Evolutionary conservation across 257 asterid species (phyloP), one percentile per base, ranked within the genome.

Genomic region (Schizonepeta tenuifolia): DNA sequence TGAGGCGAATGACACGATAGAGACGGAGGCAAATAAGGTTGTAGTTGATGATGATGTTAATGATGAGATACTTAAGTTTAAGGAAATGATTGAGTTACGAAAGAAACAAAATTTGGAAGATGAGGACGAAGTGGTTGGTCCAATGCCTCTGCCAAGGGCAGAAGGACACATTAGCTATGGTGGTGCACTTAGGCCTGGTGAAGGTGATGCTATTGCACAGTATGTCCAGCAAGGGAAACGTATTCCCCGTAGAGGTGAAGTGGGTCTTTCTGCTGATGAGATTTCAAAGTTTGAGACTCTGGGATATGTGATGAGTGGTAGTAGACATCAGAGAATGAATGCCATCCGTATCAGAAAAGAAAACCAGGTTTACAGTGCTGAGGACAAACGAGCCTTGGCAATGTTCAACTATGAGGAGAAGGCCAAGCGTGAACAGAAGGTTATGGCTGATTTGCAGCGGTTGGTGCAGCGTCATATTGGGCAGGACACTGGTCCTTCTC

Each of bases 141-240:
- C 98, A 36, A 86, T 91, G 96, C 99, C 99, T 36, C 75, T 94
- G 81, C 99, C 98, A 0, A 87, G 83, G 57, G 96, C 97, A 15
- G 99, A 94, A 81, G 97, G 97, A 9, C 97, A 91, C 79, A 90
- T 94, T 38, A 94, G 96, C 84, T 94, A 94, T 79, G 99, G 99
- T 78, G 99, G 97, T 36, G 99, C 99, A 8, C 97, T 94, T 67
- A 86, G 99, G 88, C 99, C 99, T 0, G 99, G 99, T 75, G 99
- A 94, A 88, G 99, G 99, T 85, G 99, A 94, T 86, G 99, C 99
- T 62, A 94, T 94, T 77, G 99, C 99, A 0, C 99, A 91, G 78
- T 94, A 89, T 58, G 99, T 94, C 78, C 97, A 94, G 84, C 99
- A 94, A 80, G 99, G 99, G 57, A 94, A 94, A 82, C 99, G 99